Conservation (phyloP, 78 protist genomes). For the Paulinella micropora region DNA sequence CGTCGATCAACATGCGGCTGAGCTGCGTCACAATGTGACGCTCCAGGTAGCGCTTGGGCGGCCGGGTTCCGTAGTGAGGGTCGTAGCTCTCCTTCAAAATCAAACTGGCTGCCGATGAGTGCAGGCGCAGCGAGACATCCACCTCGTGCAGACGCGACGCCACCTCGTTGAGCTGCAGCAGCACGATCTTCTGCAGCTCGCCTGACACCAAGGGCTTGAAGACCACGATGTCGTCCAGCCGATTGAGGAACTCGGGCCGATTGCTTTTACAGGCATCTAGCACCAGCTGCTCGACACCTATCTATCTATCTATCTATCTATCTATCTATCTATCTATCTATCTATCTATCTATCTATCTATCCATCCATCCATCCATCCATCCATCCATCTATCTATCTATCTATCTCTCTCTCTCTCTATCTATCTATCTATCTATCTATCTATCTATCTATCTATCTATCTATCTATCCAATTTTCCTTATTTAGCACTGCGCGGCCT, state of each 20-base stretch:
- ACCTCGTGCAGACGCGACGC: conserved; percentile 48
- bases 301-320: too few species aligned
- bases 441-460: too few species aligned
- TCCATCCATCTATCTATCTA: too few species aligned
- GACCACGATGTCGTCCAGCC: conserved; percentile 70
- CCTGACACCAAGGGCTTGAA: conserved; percentile 9
- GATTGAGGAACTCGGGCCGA: conserved; percentile 95
- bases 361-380: too few species aligned
- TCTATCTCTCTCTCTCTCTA: too few species aligned
- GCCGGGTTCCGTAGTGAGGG: conserved; percentile 85
- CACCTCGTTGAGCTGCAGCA: conserved; percentile 37
- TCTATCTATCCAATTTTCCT: too few species aligned
- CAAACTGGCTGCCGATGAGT: conserved; percentile 26
- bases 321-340: too few species aligned
- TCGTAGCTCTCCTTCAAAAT: conserved; percentile 49
- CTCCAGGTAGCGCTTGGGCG: conserved; percentile 74
- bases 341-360: too few species aligned
- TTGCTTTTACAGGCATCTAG: too few species aligned
- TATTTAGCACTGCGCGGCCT: neutral
- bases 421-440: too few species aligned
- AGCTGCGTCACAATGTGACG: conserved; percentile 61
- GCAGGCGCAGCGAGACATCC: conserved; percentile 36
- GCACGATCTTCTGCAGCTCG: neutral
- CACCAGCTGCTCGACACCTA: too few species aligned
- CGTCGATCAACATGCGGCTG: conserved; percentile 27